Evolutionary conservation across 257 asterid genomes (phyloP).

Genomic region (Fraxinus pennsylvanica): DNA sequence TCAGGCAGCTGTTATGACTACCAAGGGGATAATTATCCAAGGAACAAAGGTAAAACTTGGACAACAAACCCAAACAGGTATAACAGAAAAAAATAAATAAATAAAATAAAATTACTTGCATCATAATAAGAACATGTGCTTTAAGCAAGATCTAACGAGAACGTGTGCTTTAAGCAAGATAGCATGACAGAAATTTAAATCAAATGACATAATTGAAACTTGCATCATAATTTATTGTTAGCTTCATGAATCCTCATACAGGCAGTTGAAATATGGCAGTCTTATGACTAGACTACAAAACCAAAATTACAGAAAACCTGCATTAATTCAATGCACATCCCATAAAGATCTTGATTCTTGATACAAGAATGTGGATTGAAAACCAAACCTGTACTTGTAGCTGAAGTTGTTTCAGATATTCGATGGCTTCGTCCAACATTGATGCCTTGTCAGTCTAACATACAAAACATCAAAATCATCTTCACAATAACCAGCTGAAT

Average conservation of each 20-base stretch:
- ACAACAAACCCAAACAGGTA: neutral
- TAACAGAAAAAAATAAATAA: too few species aligned
- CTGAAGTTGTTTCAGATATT: slow-evolving; percentile 94
- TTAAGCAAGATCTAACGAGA: too few species aligned
- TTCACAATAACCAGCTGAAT: slow-evolving; percentile 9
- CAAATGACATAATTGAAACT: neutral
- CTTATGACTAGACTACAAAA: neutral
- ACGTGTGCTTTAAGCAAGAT: neutral
- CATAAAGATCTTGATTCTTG: neutral
- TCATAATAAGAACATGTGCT: neutral
- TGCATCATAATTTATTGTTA: neutral
- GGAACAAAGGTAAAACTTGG: neutral
- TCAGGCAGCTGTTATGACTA: neutral
- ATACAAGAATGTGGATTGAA: slow-evolving; percentile 26
- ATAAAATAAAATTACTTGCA: too few species aligned
- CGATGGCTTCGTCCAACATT: slow-evolving; percentile 97
- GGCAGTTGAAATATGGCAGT: slow-evolving; percentile 7
- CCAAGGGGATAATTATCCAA: neutral
- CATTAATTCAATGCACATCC: neutral
- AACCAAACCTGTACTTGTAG: slow-evolving; percentile 85
- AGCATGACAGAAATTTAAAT: neutral
- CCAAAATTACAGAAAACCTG: neutral
- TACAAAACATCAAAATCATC: slow-evolving; percentile 25
- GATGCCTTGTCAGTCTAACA: slow-evolving; percentile 94
- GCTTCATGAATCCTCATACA: slow-evolving; percentile 5